Percentiles rank a stretch among this genome's conserved stretches.
These are phyloP conservation scores for Ceriops decandra DNA, from an alignment of 345 rosid species.

Conservation along the genomic window DNA sequence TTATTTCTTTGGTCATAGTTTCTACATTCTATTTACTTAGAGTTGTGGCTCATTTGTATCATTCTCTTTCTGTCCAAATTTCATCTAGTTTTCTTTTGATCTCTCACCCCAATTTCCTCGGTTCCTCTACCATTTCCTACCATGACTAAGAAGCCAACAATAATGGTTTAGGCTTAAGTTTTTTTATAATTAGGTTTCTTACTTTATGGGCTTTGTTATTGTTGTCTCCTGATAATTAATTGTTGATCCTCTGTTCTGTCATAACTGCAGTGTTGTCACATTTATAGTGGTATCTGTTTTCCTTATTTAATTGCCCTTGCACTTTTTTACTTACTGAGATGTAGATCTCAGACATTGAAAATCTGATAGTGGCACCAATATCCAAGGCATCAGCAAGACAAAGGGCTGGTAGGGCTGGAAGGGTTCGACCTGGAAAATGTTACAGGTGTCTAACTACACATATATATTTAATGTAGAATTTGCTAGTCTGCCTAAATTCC, in stretches of 20 bases:
- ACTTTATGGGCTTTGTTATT: background rate
- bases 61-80: too few species aligned
- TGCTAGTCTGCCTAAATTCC: background rate
- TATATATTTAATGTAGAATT: background rate
- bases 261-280: background rate
- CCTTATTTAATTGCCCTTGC: background rate
- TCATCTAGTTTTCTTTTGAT: too few species aligned
- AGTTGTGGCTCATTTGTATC: too few species aligned
- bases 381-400: conserved; percentile 97
- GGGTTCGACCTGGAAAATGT: conserved; percentile 94
- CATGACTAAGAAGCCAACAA: too few species aligned
- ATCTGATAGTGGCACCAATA: conserved; percentile 88
- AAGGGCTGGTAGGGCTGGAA: conserved; percentile 97
- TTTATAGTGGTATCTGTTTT: background rate
- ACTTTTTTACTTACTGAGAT: conserved; percentile 9
- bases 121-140: too few species aligned
- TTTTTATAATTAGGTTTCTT: background rate
- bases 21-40: too few species aligned
- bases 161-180: background rate
- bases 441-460: conserved; percentile 53
- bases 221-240: background rate
- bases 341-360: conserved; percentile 89
- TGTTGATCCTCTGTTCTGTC: background rate
- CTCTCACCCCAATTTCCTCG: too few species aligned
- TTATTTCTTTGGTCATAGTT: too few species aligned